Percentiles rank a stretch among this genome's conserved stretches.
phyloP scores from a whole-genome alignment of 805 yeast species.

The Metschnikowia similis region DNA sequence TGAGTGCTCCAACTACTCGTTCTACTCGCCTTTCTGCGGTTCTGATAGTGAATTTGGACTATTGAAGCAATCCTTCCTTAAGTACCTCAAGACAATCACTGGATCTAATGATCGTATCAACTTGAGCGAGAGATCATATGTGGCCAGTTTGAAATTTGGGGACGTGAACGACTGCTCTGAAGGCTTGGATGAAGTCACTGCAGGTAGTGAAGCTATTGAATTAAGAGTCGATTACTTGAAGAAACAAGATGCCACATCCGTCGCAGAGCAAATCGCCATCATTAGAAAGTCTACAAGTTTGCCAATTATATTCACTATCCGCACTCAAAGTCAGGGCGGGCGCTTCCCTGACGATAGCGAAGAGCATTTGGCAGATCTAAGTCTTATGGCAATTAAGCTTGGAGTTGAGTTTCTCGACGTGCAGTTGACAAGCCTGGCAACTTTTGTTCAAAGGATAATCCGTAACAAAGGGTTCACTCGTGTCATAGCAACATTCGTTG shows the following conservation, averaged over 20 bases:
- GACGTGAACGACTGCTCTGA: constrained; percentile 47
- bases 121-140: constrained; percentile 49
- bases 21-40: constrained; percentile 71
- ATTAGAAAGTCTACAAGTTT: constrained; percentile 60
- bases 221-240: constrained; percentile 71
- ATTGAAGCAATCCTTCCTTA: constrained; percentile 55
- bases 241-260: constrained; percentile 47
- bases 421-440: constrained; percentile 65
- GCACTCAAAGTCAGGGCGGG: constrained; percentile 82
- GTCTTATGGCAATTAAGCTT: constrained; percentile 60
- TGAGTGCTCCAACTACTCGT: constrained; percentile 73
- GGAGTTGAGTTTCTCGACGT: constrained; percentile 82
- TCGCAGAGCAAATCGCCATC: constrained; percentile 68
- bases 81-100: constrained; percentile 56
- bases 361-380: constrained; percentile 46
- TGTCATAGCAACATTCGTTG: constrained; percentile 82
- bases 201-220: constrained; percentile 81
- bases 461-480: constrained; percentile 56
- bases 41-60: constrained; percentile 49
- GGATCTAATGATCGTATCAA: constrained; percentile 33
- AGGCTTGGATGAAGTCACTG: constrained; percentile 49
- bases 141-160: constrained; percentile 67
- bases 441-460: constrained; percentile 48
- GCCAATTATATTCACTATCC: constrained; percentile 78
- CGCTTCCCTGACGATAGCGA: constrained; percentile 58